phyloP scores from a whole-genome alignment of 306 rosid species.

The Casuarina glauca region DNA sequence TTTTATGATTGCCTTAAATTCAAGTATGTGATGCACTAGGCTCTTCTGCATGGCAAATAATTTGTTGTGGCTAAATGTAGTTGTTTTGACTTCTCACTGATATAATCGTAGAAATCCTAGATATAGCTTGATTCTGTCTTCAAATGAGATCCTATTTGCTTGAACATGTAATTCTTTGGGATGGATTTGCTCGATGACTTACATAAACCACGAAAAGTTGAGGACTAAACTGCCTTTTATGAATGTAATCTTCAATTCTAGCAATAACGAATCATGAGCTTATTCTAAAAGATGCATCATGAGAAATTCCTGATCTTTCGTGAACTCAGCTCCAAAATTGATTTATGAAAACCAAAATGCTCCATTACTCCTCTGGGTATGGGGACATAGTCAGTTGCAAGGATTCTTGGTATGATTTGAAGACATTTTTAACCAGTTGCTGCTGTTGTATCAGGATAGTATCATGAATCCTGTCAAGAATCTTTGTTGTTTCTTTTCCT shows the following conservation, averaged over 20 bases:
- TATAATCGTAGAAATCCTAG: not conserved
- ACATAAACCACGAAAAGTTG: not conserved
- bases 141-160: not conserved
- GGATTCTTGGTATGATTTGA: not conserved
- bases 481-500: not conserved
- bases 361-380: not conserved
- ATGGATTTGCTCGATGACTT: not conserved
- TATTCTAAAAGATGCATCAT: not conserved
- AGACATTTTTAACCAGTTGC: not conserved
- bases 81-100: not conserved
- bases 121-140: conserved; percentile 1
- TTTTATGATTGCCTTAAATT: not conserved
- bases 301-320: not conserved
- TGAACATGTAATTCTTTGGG: not conserved
- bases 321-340: not conserved
- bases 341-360: not conserved
- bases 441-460: not conserved
- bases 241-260: not conserved
- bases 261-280: not conserved
- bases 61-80: not conserved
- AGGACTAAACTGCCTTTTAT: not conserved
- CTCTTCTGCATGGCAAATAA: not conserved
- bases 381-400: not conserved
- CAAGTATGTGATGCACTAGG: not conserved
- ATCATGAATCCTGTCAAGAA: not conserved